Base-by-base conservation (phyloP, 495 filamentous ascomycete genomes). In the Hyaloscypha finlandica region DNA sequence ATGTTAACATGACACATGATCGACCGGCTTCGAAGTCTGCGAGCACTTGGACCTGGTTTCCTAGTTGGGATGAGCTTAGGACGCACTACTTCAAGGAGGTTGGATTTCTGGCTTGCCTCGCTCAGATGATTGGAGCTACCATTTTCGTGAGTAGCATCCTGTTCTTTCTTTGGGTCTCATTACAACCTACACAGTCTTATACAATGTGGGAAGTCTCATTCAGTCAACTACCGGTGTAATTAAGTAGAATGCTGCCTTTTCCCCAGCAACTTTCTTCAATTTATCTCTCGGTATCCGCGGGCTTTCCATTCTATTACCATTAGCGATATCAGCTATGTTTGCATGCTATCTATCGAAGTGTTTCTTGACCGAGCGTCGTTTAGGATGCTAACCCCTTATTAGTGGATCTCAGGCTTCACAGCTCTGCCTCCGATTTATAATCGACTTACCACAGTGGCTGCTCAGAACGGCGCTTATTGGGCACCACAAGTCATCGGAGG, bases 401-500 rank as follows among this genome's bases (percentile, higher is more conserved):
- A 63, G 48, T 91, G 85, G 84, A 88, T 91, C 64, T 79, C 86
- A 3, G 88, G 88, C 25, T 84, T 92, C 66, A 88, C 87, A 0
- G 84, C 84, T 4, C 69, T 92, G 3, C 89, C 90, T 5, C 79
- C 81, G 4, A 87, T 91, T 65, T 76, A 78, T 55, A 68, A 78
- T 14, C 66, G 81, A 1, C 77, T 84, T 0, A 72, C 68, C 25
- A 57, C 65, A 22, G 73, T 2, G 39, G 67, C 33, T 6, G 75
- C 64, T 8, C 63, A 70, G 9, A 81, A 88, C 71, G 85, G 87
- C 16, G 79, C 84, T 0, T 91, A 84, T 75, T 61, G 61, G 90
- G 75, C 82, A 0, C 88, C 89, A 2, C 86, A 92, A 72, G 86
- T 91, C 5, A 78, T 91, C 0, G 88, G 90, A 5, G 89, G 90